Evolutionary conservation across 257 asterid species (phyloP), one percentile per base, ranked within the genome.

Genomic region (Penstemon eatonii): DNA sequence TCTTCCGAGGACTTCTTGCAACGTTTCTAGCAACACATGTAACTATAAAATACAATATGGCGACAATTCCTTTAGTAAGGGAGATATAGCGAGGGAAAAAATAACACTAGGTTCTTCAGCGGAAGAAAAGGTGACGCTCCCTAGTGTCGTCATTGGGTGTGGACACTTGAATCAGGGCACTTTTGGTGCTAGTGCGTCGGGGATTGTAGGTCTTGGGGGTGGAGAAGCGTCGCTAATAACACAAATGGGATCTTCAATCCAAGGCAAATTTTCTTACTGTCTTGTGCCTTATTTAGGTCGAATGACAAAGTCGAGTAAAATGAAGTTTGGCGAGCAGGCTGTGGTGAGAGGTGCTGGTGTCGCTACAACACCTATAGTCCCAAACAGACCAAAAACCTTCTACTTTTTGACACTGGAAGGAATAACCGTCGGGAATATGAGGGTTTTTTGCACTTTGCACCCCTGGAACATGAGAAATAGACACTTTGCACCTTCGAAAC

Each of bases 161-260:
- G 93, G 93, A 3, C 85, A 75, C 51, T 3, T 12, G 0, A 80
- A 82, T 2, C 63, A 7, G 9, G 84, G 85, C 0, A 39, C 52
- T 0, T 80, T 76, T 38, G 67, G 83, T 4, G 40, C 8, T 8
- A 74, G 50, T 1, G 54, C 76, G 10, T 70, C 95, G 1, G 97
- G 97, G 6, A 74, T 89, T 4, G 84, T 87, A 0, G 96, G 96
- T 4, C 86, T 91, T 1, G 97, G 89, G 3, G 82, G 80, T 2
- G 84, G 88, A 18, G 42, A 63, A 0, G 70, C 15, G 58, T 89
- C 96, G 9, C 55, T 91, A 9, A 71, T 84, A 3, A 64, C 86
- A 3, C 95, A 91, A 52, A 36, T 89, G 41, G 67, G 75, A 46
- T 37, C 83, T 8, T 50, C 69, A 2, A 74, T 79, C 4, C 62